Percentiles rank a stretch among this genome's conserved stretches.
Conservation (phyloP, 306 rosid genomes). For the Malus asiatica region DNA sequence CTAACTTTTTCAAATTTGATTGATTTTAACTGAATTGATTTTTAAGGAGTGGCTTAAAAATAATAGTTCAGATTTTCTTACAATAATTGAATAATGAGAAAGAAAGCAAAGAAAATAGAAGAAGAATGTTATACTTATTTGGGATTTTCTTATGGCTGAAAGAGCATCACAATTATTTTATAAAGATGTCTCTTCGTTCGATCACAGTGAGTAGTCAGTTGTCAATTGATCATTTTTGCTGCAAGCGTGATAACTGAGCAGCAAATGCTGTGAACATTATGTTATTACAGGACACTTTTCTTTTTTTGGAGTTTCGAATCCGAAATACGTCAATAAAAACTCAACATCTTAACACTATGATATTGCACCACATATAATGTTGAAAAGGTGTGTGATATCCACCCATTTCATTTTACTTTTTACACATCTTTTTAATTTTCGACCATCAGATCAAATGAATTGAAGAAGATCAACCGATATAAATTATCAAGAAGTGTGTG, state of each 20-base stretch:
- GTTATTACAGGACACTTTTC: neutral
- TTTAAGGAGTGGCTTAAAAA: no score
- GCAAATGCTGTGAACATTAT: neutral
- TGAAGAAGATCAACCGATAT: no score
- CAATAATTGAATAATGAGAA: neutral
- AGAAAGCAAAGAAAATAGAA: no score
- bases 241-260: neutral
- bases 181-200: neutral
- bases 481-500: no score
- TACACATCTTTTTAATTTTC: no score
- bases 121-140: neutral
- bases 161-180: neutral
- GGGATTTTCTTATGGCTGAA: neutral
- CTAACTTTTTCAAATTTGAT: neutral
- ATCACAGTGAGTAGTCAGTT: constrained; percentile 8
- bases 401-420: no score
- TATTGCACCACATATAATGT: no score
- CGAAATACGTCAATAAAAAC: no score
- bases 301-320: fast-evolving
- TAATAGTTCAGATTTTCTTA: no score
- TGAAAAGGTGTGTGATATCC: no score
- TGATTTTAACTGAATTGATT: neutral
- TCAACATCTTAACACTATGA: no score
- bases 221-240: neutral
- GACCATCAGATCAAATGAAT: no score